Conservation (phyloP, 2,329 filamentous ascomycete species). For the Aspergillus texensis region DNA sequence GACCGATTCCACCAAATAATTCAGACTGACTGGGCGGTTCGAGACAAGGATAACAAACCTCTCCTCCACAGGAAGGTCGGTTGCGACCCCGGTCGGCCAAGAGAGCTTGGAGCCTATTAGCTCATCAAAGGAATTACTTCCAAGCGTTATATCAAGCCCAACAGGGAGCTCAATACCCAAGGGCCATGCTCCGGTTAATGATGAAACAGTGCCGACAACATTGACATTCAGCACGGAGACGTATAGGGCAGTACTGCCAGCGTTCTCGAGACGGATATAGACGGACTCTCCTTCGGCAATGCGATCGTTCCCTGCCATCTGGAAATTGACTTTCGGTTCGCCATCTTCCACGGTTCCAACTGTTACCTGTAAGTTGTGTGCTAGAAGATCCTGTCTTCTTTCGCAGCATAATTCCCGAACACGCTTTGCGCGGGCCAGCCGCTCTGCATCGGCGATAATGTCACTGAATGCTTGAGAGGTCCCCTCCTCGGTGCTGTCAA, state of each 20-base stretch:
- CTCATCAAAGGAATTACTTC: slow-evolving; percentile 1
- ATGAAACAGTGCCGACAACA: not conserved
- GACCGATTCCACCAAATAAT: not conserved
- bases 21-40: not conserved
- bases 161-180: not conserved
- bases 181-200: not conserved
- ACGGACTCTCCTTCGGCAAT: not conserved
- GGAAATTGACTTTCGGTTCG: not conserved
- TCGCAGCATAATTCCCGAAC: not conserved
- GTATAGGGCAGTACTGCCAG: not conserved
- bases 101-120: not conserved
- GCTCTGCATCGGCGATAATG: not conserved
- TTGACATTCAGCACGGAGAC: slow-evolving; percentile 3
- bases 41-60: not conserved
- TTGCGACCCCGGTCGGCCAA: not conserved
- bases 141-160: not conserved
- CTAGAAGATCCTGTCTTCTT: not conserved
- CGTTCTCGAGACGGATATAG: slow-evolving; percentile 4
- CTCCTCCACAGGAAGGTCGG: not conserved
- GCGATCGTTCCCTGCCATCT: not conserved
- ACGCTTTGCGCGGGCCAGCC: not conserved
- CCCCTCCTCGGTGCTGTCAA: not conserved
- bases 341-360: not conserved
- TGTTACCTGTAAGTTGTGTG: not conserved
- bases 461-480: not conserved